Percentiles rank a stretch among this genome's conserved stretches.
Conservation (phyloP, 192 early-diverging fungal genomes). For the Chytriomyces hyalinus region DNA sequence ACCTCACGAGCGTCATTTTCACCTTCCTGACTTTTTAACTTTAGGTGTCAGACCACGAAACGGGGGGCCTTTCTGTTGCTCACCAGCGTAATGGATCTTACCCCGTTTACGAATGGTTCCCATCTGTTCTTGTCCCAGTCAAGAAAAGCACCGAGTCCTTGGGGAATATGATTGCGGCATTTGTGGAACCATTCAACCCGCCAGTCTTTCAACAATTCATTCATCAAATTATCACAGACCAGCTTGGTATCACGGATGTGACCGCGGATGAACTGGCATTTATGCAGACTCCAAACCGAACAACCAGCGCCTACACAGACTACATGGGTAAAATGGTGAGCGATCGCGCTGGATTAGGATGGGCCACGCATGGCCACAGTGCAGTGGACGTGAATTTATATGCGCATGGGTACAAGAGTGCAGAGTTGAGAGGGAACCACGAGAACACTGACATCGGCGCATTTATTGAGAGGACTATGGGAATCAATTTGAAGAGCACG, state of each 20-base stretch:
- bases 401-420: constrained; percentile 71
- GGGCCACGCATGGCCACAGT: constrained; percentile 90
- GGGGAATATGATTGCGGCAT: constrained; percentile 24
- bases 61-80: constrained; percentile 88
- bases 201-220: constrained; percentile 43
- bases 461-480: constrained; percentile 68
- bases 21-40: background rate
- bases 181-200: constrained; percentile 1
- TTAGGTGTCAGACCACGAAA: constrained; percentile 87
- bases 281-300: constrained; percentile 43
- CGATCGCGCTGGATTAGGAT: constrained; percentile 55
- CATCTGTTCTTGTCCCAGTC: constrained; percentile 72
- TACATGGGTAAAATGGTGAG: constrained; percentile 51
- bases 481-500: constrained; percentile 64
- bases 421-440: constrained; percentile 75
- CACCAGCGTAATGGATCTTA: constrained; percentile 71
- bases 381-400: constrained; percentile 96
- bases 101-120: constrained; percentile 85
- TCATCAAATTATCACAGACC: constrained; percentile 61
- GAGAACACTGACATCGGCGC: constrained; percentile 87
- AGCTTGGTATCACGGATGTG: constrained; percentile 74
- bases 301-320: constrained; percentile 48
- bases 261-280: constrained; percentile 53
- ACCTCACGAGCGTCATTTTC: too few relatives aligned
- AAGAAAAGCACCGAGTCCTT: constrained; percentile 67